Conservation (phyloP, 306 rosid species). For the Dryas drummondii region DNA sequence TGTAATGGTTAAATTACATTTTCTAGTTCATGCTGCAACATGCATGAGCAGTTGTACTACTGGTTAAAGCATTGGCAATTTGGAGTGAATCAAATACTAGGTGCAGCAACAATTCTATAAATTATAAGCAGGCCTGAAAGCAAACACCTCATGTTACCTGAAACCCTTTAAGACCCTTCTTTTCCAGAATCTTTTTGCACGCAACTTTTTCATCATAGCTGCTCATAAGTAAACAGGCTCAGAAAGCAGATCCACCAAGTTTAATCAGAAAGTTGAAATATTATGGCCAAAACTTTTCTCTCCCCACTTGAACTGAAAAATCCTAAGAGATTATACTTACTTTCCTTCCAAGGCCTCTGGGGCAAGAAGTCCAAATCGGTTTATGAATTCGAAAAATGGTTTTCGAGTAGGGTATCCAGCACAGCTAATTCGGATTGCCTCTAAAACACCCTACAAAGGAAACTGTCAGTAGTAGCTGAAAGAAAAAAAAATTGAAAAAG, state of each 20-base stretch:
- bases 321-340: conserved; percentile 49
- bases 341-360: conserved; percentile 66
- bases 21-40: conserved; percentile 1
- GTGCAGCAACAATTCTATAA: conserved; percentile 9
- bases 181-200: conserved; percentile 77
- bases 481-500: conserved; percentile 9
- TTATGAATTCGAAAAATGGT: conserved; percentile 79
- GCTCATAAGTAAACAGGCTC: conserved; percentile 33
- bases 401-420: conserved; percentile 99
- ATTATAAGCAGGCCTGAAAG: conserved; percentile 2
- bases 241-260: conserved; percentile 27
- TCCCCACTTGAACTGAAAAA: conserved; percentile 13
- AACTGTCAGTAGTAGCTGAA: conserved; percentile 29
- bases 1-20: conserved; percentile 5
- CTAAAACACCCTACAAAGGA: conserved; percentile 85
- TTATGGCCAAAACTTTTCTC: conserved; percentile 13
- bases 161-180: conserved; percentile 84
- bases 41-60: background rate
- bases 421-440: conserved; percentile 98
- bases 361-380: conserved; percentile 85
- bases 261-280: conserved; percentile 20
- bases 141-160: conserved; percentile 62
- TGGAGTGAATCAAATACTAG: background rate
- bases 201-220: conserved; percentile 76
- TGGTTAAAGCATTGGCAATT: background rate